Evolutionary conservation across 2,329 filamentous ascomycete genomes (phyloP).

Genomic region (Zymoseptoria brevis): DNA sequence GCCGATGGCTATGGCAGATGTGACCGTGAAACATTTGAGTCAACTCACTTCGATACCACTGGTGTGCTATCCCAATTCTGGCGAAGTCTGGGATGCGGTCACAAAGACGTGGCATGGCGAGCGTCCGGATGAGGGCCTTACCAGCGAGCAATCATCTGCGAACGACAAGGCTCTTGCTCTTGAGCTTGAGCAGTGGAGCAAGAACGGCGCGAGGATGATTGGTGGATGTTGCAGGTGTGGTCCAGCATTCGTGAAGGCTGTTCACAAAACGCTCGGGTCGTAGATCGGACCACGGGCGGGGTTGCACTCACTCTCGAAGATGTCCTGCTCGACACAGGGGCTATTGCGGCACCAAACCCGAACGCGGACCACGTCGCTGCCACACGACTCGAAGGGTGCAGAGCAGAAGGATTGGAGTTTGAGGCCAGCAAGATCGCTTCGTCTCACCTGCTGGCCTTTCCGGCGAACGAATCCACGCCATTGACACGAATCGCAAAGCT

Average conservation of each 20-base stretch:
- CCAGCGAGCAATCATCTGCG: conserved; percentile 19
- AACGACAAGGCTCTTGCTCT: conserved; percentile 4
- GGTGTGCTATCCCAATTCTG: conserved; percentile 39
- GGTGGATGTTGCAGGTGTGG: conserved; percentile 43
- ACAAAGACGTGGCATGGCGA: conserved; percentile 29
- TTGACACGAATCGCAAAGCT: too few relatives aligned
- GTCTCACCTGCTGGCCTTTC: too few relatives aligned
- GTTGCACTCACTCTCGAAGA: too few relatives aligned
- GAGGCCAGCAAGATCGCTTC: too few relatives aligned
- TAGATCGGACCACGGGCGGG: not conserved
- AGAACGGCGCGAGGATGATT: conserved; percentile 35
- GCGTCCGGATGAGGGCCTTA: conserved; percentile 19
- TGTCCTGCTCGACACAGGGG: too few relatives aligned
- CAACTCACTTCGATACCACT: conserved; percentile 29
- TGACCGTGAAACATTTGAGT: conserved; percentile 28
- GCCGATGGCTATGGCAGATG: conserved; percentile 28
- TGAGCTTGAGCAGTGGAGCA: conserved; percentile 21
- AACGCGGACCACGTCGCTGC: too few relatives aligned
- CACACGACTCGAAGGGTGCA: too few relatives aligned
- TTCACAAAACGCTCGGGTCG: not conserved
- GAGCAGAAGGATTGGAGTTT: too few relatives aligned
- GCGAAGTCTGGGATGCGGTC: conserved; percentile 39
- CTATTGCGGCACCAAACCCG: too few relatives aligned
- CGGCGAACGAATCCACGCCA: too few relatives aligned
- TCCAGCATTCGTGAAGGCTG: conserved; percentile 22